Percentiles rank a stretch among this genome's conserved stretches.
Conservation (phyloP, 2,329 filamentous ascomycete genomes). For the Incumbomyces delicatus region DNA sequence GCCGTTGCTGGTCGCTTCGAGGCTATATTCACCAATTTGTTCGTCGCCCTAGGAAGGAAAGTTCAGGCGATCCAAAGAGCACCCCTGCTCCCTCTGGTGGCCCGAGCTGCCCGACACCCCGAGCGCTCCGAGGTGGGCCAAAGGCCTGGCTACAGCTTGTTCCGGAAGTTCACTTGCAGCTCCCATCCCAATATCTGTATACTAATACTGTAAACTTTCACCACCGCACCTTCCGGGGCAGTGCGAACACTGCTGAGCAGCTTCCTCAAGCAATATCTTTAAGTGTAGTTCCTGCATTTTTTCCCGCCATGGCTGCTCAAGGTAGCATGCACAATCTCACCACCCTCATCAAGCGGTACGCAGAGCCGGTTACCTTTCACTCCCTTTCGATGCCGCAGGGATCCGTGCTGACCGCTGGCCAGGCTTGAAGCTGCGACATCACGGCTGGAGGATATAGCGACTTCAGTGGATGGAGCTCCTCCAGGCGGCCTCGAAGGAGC, state of each 20-base stretch:
- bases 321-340: slow-evolving; percentile 87
- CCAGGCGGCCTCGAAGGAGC: slow-evolving; percentile 23
- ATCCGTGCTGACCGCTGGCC: slow-evolving; percentile 18
- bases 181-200: too few species aligned
- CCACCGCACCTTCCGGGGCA: not conserved
- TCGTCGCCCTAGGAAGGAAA: slow-evolving; percentile 38
- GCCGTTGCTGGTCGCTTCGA: too few species aligned
- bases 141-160: too few species aligned
- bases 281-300: not conserved
- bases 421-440: slow-evolving; percentile 97
- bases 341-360: slow-evolving; percentile 94
- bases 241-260: not conserved
- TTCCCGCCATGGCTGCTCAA: slow-evolving; percentile 13
- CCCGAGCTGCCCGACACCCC: too few species aligned
- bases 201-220: not conserved
- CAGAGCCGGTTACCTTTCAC: not conserved
- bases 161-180: too few species aligned
- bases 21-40: too few species aligned
- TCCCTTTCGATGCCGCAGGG: slow-evolving; percentile 12
- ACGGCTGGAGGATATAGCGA: slow-evolving; percentile 89
- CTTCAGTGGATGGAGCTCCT: slow-evolving; percentile 50
- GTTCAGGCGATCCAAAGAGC: not conserved
- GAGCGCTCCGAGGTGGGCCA: too few species aligned
- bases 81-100: too few species aligned
- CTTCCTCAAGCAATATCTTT: not conserved